Evolutionary conservation across 176 grass and related monocot genomes (phyloP).

Genomic region (Poa annua): DNA sequence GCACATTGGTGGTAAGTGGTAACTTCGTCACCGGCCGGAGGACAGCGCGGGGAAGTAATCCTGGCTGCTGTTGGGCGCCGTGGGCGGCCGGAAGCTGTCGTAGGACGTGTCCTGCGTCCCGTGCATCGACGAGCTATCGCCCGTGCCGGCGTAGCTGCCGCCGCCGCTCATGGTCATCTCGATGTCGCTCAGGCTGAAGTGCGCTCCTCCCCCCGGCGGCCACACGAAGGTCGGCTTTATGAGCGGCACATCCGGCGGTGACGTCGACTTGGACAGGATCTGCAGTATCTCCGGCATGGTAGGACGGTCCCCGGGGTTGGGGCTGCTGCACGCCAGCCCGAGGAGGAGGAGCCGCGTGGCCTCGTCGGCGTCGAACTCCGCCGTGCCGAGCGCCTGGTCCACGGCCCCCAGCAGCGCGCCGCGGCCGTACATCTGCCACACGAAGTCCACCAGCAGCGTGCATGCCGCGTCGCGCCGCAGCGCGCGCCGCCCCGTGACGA

Average conservation of each 20-base stretch:
- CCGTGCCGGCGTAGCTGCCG: not conserved
- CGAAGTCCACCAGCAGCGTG: conserved; percentile 53
- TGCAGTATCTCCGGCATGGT: conserved; percentile 54
- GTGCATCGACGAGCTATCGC: not conserved
- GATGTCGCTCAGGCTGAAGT: conserved; percentile 36
- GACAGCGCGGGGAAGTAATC: conserved; percentile 40
- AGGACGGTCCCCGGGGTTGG: conserved; percentile 46
- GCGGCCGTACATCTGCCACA: conserved; percentile 60
- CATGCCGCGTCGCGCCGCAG: conserved; percentile 9
- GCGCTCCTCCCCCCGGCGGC: conserved; percentile 46
- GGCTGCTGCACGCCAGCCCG: conserved; percentile 60
- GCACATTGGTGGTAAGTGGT: not conserved
- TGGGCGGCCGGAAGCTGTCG: conserved; percentile 5
- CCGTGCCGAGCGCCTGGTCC: conserved; percentile 40
- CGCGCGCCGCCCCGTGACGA: conserved; percentile 47
- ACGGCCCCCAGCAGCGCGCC: conserved; percentile 53
- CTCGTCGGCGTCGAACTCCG: conserved; percentile 43
- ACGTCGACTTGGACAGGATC: conserved; percentile 41
- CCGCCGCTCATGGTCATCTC: conserved; percentile 19
- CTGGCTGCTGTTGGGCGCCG: conserved; percentile 17
- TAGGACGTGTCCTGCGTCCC: conserved; percentile 2
- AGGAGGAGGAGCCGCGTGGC: conserved; percentile 49
- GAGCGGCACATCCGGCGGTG: conserved; percentile 48
- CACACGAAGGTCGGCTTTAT: conserved; percentile 51
- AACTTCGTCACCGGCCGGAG: conserved; percentile 39